Percentiles rank a stretch among this genome's conserved stretches.
Conservation (phyloP, 2,329 filamentous ascomycete genomes). For the Cryphonectria carpinicola region DNA sequence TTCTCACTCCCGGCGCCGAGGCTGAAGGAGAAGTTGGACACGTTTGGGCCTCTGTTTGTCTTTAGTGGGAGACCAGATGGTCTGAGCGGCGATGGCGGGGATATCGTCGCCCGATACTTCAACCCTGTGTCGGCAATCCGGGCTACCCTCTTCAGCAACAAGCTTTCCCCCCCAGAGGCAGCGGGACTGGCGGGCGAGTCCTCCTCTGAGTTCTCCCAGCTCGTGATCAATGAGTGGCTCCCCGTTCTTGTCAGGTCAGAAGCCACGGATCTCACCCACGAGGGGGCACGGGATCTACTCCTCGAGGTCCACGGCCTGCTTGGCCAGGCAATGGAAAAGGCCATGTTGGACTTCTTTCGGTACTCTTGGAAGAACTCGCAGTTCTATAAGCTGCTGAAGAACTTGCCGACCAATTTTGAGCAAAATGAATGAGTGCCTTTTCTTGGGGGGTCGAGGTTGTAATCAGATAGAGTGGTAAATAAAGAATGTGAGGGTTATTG, state of each 20-base stretch:
- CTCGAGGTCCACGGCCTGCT: conserved; percentile 10
- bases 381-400: conserved; percentile 10
- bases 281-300: conserved; percentile 13
- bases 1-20: conserved; percentile 2
- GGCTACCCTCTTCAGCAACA: conserved; percentile 13
- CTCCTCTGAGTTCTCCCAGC: not conserved
- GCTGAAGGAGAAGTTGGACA: conserved; percentile 3
- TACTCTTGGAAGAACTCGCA: not conserved
- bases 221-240: conserved; percentile 21
- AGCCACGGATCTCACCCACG: not conserved
- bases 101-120: conserved; percentile 14
- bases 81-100: not conserved
- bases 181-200: not conserved
- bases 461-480: too few relatives aligned
- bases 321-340: conserved; percentile 13
- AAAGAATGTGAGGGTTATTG: too few relatives aligned
- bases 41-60: conserved; percentile 9
- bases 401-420: conserved; percentile 6
- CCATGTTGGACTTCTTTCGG: conserved; percentile 16
- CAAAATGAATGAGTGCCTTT: not conserved
- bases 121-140: conserved; percentile 16
- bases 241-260: conserved; percentile 22
- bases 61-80: conserved; percentile 8
- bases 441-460: too few relatives aligned
- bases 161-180: not conserved